Base-by-base conservation (phyloP, 495 filamentous ascomycete species). In the Talaromyces wortmannii region DNA sequence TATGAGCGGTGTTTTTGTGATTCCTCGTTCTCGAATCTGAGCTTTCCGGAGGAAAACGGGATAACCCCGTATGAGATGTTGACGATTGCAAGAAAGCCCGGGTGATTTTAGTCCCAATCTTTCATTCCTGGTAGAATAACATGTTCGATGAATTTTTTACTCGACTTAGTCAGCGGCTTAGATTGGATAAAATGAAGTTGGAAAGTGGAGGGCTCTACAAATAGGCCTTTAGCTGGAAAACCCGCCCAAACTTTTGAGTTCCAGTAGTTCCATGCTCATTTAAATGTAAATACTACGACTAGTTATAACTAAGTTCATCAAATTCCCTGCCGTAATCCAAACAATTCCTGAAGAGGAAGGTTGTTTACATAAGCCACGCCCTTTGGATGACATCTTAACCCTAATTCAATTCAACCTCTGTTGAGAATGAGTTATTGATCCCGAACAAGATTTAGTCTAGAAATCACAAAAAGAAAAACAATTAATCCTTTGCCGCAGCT, bases 11-110 rank as follows among this genome's bases (percentile, higher is more conserved):
- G 61, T 29, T 67, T 68, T 60, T 40, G 40, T 1, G 31, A 55
- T 7, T 65, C 63, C 40, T 8, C 48, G 5, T 64, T 61, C 31
- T 69, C 57, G 45, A 59, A 62, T 5, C 44, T 67, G 48, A 57
- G 36, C 7, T 45, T 66, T 51, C 46, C 53, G 31, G 67, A 67
- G 13, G 55, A 65, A 44, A 51, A 60, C 10, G 71, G 71, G 32
- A 17, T 76, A 32, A 57, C 67, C 7, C 59, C 57, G 18, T 74
- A 64, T 58, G 71, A 74, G 55, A 61, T 57, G 56, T 42, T 63
- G 52, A 13, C 36, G 13, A 40, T 40, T 40, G 36, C 36, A 10
- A 40, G 36, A 40, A 40, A 23, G 4, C 23, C 23, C 4, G 23
- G 23, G 23, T 23, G 23, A 23, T 23, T 23, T 23, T 23, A 23